Conservation (phyloP, 768 basidiomycete species). For the Termitomyces bulborhizus region DNA sequence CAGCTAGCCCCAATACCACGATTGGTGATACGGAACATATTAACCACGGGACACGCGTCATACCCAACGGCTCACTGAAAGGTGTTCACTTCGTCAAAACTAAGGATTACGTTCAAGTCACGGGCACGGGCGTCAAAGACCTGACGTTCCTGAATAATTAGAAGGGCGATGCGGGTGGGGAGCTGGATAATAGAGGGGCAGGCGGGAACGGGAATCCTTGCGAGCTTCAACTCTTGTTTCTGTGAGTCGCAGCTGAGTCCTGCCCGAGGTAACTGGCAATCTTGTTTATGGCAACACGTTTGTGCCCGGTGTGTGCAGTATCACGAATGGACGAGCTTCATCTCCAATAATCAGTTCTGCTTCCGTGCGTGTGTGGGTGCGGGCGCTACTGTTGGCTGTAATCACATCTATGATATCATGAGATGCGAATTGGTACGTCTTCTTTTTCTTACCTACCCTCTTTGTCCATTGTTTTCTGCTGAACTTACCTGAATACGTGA, state of each 20-base stretch:
- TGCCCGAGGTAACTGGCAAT: constrained; percentile 46
- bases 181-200: constrained; percentile 69
- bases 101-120: constrained; percentile 56
- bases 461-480: neutral
- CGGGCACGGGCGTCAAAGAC: constrained; percentile 61
- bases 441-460: neutral
- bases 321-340: constrained; percentile 84
- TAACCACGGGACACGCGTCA: constrained; percentile 65
- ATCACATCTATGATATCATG: constrained; percentile 75
- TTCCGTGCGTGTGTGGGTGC: constrained; percentile 64
- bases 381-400: constrained; percentile 54
- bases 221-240: constrained; percentile 12
- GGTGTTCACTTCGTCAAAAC: constrained; percentile 70
- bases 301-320: constrained; percentile 42
- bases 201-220: constrained; percentile 50
- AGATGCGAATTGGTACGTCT: constrained; percentile 45
- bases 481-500: neutral
- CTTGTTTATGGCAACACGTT: constrained; percentile 64
- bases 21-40: constrained; percentile 67
- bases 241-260: neutral
- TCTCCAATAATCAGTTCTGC: constrained; percentile 64
- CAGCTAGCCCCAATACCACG: constrained; percentile 28
- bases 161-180: constrained; percentile 53
- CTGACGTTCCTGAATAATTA: constrained; percentile 61
- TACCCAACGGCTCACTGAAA: constrained; percentile 57